These are phyloP conservation scores for Rosellinia necatrix DNA, from an alignment of 2,329 filamentous ascomycete genomes.

Conservation along the genomic window DNA sequence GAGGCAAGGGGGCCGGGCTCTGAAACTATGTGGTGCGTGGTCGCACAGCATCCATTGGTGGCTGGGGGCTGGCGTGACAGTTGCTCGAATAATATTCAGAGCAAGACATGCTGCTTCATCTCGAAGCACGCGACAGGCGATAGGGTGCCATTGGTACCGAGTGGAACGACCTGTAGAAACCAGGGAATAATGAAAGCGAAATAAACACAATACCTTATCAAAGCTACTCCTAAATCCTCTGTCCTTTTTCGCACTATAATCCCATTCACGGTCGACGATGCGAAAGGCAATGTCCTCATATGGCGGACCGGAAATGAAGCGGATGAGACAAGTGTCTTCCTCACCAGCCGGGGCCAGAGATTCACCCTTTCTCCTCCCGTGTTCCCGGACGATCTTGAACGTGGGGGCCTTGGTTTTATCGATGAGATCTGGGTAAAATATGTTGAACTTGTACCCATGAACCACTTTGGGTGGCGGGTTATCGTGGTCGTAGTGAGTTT, in stretches of 20 bases:
- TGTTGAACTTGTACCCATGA: conserved; percentile 99
- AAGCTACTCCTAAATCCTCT: conserved; percentile 95
- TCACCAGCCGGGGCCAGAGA: conserved; percentile 92
- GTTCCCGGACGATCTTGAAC: conserved; percentile 92
- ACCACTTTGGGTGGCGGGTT: conserved; percentile 98
- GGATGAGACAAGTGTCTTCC: conserved; percentile 94
- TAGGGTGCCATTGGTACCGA: neutral
- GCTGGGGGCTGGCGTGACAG: conserved; percentile 20
- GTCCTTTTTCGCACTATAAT: conserved; percentile 94
- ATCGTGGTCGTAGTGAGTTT: conserved; percentile 98
- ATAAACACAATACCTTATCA: conserved; percentile 75
- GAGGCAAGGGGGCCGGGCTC: conserved; percentile 18
- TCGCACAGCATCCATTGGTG: conserved; percentile 25
- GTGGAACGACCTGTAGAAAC: conserved; percentile 24
- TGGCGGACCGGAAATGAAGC: conserved; percentile 91
- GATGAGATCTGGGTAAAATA: conserved; percentile 97
- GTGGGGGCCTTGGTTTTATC: conserved; percentile 94
- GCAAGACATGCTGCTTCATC: conserved; percentile 11
- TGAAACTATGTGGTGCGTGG: conserved; percentile 29
- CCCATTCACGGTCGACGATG: conserved; percentile 98
- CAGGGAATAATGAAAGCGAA: neutral
- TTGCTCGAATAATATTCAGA: conserved; percentile 12
- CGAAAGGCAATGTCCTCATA: conserved; percentile 97
- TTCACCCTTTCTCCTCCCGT: conserved; percentile 85
- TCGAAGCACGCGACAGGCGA: conserved; percentile 16